phyloP scores from a whole-genome alignment of 2,329 filamentous ascomycete genomes.

The Beauveria sp. region DNA sequence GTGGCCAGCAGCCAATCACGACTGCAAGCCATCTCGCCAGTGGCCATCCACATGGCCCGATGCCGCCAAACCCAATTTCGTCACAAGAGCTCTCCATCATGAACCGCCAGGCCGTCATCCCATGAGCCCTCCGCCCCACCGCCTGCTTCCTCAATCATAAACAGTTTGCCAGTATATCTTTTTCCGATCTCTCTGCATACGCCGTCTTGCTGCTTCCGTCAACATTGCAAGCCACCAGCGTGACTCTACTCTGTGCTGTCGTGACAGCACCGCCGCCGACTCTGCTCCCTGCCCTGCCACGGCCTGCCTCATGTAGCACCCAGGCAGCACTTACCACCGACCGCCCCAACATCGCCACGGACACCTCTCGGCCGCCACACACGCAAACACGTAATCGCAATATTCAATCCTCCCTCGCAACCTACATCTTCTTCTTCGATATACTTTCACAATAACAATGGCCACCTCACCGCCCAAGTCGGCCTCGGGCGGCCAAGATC shows the following conservation, averaged over 20 bases:
- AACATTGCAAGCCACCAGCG: neutral
- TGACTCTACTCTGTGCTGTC: neutral
- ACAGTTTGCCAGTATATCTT: neutral
- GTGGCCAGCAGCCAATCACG: neutral
- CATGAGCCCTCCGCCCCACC: slow-evolving; percentile 7
- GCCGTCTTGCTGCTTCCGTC: neutral
- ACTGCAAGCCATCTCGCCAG: neutral
- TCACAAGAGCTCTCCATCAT: slow-evolving; percentile 10
- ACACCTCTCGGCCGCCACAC: neutral
- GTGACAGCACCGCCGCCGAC: neutral
- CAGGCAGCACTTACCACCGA: slow-evolving; percentile 4
- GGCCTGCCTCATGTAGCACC: neutral
- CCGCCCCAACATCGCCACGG: neutral
- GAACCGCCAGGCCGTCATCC: slow-evolving; percentile 6
- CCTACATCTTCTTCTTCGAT: neutral
- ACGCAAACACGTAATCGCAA: neutral
- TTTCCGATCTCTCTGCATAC: neutral
- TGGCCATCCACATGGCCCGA: slow-evolving; percentile 9
- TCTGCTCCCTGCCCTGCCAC: neutral
- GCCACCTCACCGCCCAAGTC: slow-evolving; percentile 9
- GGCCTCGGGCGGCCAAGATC: slow-evolving; percentile 22
- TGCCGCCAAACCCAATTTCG: slow-evolving; percentile 10
- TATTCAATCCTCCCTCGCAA: neutral
- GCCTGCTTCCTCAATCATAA: neutral
- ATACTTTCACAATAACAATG: slow-evolving; percentile 6